Evolutionary conservation across 139 green algal genomes (phyloP), one percentile per base, ranked within the genome.

Genomic region (Closterium sp.): DNA sequence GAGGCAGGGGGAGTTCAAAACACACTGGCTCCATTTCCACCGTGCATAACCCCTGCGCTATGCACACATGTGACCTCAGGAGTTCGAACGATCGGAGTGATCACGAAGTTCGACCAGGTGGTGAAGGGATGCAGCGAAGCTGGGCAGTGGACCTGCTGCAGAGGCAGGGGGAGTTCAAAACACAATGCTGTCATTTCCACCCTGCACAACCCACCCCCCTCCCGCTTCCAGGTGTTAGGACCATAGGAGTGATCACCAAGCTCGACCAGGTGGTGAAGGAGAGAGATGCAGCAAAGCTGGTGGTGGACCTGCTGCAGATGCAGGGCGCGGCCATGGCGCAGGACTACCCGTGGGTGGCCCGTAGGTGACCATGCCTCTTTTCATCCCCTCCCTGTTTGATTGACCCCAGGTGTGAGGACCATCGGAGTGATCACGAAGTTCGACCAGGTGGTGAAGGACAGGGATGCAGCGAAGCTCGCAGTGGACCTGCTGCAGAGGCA

Each of bases 351-450:
- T 93, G 90, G 84, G 90, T 90, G n/a, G 90, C 81, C 43, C 23
- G 23, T n/a, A 92, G 89, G 64, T 83, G 10, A 16, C 64, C 10
- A 10, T 83, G 64, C 64, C 64, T 83, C 64, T 16, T 16, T 83
- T 16, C 64, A 10, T 16, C 64, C 64, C 64, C 64, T 16, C 64
- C 16, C 64, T 16, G 64, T n/a, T n/a, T n/a, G n/a, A n/a, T n/a
- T n/a, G n/a, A n/a, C 10, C 64, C 34, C 90, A 93, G 90, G 90
- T 38, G 34, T 35, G 32, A 33, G 90, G 1, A 93, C 90, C 0
- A 33, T 93, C 28, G 90, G 90, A 34, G 90, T 93, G 6, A 35
- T 93, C 0, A 93, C 90, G 23, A 90, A 90, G 25, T 30, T 93
- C 28, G 90, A 93, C 34, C 32, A 90, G 34, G 84, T 86, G 21